Evolutionary conservation across 208 protist genomes (phyloP), one percentile per base, ranked within the genome.

Genomic region (Wallacemonas sp.): DNA sequence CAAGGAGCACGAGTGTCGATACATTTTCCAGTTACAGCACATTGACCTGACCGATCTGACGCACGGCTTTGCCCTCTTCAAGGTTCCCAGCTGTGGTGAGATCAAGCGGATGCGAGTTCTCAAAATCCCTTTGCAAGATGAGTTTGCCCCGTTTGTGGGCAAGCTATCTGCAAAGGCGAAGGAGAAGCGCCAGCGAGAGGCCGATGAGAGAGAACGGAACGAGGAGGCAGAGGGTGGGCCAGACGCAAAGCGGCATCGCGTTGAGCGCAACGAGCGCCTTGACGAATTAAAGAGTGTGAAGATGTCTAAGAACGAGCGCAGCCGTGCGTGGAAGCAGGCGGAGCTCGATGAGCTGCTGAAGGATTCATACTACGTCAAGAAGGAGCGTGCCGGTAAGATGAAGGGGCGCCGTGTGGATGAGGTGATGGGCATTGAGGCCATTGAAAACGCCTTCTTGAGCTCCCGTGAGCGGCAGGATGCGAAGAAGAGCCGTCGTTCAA

Each of bases 41-140:
- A 88, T 98, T 66, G 97, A 99, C 64, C 74, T 99, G 21, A 91
- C 90, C 22, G 90, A 97, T 54, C 87, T 99, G 30, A 96, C 94
- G 26, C 87, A 97, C 69, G 81, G 86, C 30, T 98, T 98, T 70
- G 94, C 71, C 9, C 80, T 98, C 9, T 90, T 94, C 56, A 93
- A 86, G 69, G 77, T 97, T 11, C 96, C 96, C 12, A 96, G 72
- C 67, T 95, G 91, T 62, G 88, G 89, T 27, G 91, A 97, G 66
- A 94, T 97, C 54, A 80, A 81, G 60, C 79, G 87, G 30, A 95
- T 97, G 88, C 79, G 66, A 19, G 68, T 91, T 14, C 62, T 96
- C 27, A 67, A 56, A 31, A 86, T 97, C 51, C 89, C 88, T 1
- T 74, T 97, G 42, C 90, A 95, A 69, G 80, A 80, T 17, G 89